phyloP scores from a whole-genome alignment of 306 rosid species.

The Citrullus amarus region DNA sequence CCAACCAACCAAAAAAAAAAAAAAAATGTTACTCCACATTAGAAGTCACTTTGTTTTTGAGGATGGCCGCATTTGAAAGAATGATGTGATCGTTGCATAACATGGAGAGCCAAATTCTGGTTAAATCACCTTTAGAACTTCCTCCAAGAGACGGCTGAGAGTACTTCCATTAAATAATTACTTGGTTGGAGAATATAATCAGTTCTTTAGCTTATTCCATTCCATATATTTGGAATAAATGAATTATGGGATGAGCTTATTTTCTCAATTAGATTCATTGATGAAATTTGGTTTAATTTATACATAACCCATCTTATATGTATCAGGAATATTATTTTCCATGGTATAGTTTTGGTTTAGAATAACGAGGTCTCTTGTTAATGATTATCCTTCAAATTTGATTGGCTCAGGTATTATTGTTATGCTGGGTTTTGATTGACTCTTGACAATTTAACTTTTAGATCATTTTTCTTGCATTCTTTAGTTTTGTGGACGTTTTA shows the following conservation, averaged over 20 bases:
- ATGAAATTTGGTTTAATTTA: background rate
- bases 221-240: background rate
- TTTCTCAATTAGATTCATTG: background rate
- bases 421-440: background rate
- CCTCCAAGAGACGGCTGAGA: background rate
- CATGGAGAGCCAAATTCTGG: background rate
- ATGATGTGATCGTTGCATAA: background rate
- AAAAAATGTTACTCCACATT: background rate
- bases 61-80: background rate
- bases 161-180: background rate
- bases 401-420: background rate
- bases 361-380: background rate
- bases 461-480: background rate
- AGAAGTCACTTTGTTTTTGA: background rate
- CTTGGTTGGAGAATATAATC: background rate
- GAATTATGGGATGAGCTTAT: background rate
- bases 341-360: background rate
- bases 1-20: background rate
- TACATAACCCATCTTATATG: background rate
- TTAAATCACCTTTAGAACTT: background rate
- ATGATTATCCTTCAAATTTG: background rate
- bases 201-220: background rate
- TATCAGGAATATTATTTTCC: background rate
- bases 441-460: background rate
- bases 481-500: background rate